Evolutionary conservation across 2,329 filamentous ascomycete species (phyloP).

Genomic region (Pyrenophora seminiperda): DNA sequence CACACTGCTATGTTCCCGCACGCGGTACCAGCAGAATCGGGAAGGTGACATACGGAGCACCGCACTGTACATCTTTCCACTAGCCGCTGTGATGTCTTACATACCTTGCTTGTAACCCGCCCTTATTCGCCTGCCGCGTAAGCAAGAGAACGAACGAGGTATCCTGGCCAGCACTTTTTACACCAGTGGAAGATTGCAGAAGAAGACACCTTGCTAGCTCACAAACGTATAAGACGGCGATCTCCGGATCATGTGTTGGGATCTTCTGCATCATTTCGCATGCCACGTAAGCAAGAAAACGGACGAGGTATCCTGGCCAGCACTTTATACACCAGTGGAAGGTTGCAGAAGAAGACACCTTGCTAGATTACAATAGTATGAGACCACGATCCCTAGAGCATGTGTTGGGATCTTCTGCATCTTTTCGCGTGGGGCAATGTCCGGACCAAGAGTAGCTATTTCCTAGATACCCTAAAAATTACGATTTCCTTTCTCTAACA

Average conservation of each 20-base stretch:
- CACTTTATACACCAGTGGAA: conserved; percentile 1
- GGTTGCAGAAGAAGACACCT: conserved; percentile 1
- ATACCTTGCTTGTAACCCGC: not conserved
- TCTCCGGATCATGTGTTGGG: conserved; percentile 1
- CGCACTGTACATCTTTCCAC: not conserved
- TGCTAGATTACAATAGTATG: conserved; percentile 1
- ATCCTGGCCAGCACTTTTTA: not conserved
- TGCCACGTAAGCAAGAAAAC: not conserved
- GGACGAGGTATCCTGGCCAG: not conserved
- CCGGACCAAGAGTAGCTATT: not conserved
- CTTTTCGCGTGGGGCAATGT: not conserved
- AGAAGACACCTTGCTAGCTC: conserved; percentile 3
- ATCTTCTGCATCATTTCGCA: conserved; percentile 1
- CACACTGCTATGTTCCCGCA: too few species aligned
- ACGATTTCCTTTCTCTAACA: not conserved
- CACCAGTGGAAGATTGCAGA: conserved; percentile 2
- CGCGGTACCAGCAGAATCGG: too few species aligned
- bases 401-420: conserved; percentile 2
- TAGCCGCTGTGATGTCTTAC: not conserved
- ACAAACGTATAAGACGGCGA: not conserved
- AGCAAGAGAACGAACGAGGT: not conserved
- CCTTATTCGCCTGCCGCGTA: not conserved
- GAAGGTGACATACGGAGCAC: too few species aligned
- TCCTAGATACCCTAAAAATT: not conserved
- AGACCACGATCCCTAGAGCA: not conserved